Evolutionary conservation across 2,329 filamentous ascomycete species (phyloP), one percentile per base, ranked within the genome.

Genomic region (Rosellinia necatrix): DNA sequence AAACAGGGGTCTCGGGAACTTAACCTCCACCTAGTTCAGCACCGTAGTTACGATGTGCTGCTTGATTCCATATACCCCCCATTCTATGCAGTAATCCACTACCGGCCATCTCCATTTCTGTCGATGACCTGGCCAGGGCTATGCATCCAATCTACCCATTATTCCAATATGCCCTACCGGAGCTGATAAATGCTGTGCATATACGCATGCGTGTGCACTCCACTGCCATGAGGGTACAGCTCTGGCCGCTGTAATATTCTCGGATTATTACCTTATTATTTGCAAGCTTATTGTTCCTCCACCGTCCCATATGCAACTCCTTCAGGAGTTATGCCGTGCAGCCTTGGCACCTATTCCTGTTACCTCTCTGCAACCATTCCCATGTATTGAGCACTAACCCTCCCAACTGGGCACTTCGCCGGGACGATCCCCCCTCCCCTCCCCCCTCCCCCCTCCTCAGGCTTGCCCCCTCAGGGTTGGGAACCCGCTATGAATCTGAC

Each of bases 291-390:
- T 54, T 43, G 43, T 37, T 54, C 51, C 43, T 30, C 10, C 30
- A 32, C 30, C n/a, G 13, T 37, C 13, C 13, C 22, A 43, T 9
- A 38, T 40, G 17, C 25, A 35, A n/a, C 22, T 44, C 55, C 55
- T 53, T 24, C 40, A 46, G 50, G 55, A 58, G 24, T n/a, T 30
- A 58, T 58, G 50, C 37, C 21, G 44, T 49, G 40, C 44, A 53
- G 47, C 10, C 29, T 42, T 37, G 56, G 46, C 46, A 49, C 29
- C n/a, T 29, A 17, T 51, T 43, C 53, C 41, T 52, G 25, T 35
- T 35, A 29, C 37, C n/a, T 53, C 13, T 22, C 30, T 57, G 35
- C 35, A 22, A 38, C 13, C 17, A 55, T 49, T 54, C 27, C 50
- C 30, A 50, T 54, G 51, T 54, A 48, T 55, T 42, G 46, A 41